Percentiles rank a stretch among this genome's conserved stretches.
phyloP scores from a whole-genome alignment of 441 rosid genomes.

The California macrophylla region DNA sequence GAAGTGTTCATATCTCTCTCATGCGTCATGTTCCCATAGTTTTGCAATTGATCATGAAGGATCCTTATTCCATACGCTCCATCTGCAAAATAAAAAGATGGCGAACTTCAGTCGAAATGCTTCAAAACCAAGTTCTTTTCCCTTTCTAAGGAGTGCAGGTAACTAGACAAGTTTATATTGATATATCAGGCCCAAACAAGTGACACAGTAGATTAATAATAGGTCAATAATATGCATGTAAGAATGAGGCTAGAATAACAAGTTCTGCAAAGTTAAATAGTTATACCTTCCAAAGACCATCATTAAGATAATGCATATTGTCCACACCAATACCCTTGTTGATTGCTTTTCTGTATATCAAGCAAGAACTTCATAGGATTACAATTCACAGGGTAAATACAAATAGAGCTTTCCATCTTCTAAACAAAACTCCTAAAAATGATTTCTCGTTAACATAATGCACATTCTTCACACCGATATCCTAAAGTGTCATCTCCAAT shows the following conservation, averaged over 20 bases:
- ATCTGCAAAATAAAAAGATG: slow-evolving; percentile 36
- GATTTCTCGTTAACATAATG: no score
- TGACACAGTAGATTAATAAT: not conserved
- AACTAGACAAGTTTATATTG: not conserved
- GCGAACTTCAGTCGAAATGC: not conserved
- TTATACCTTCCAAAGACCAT: slow-evolving; percentile 93
- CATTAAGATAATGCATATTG: slow-evolving; percentile 95
- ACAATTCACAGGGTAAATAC: no score
- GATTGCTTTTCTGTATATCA: slow-evolving; percentile 49
- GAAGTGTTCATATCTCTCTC: not conserved
- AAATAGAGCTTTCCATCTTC: not conserved
- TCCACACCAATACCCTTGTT: slow-evolving; percentile 98
- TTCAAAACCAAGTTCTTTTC: not conserved
- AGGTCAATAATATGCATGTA: not conserved
- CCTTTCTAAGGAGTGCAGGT: not conserved
- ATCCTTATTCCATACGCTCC: slow-evolving; percentile 67
- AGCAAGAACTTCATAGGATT: not conserved
- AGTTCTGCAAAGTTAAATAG: not conserved
- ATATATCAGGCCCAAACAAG: not conserved
- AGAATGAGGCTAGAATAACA: not conserved
- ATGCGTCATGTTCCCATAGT: not conserved
- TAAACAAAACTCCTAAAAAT: not conserved
- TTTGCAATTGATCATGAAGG: slow-evolving; percentile 11
- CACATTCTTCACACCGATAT: no score
- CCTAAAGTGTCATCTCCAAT: no score